Conservation (phyloP, 106 monocot species). For the Dioscorea dumetorum region DNA sequence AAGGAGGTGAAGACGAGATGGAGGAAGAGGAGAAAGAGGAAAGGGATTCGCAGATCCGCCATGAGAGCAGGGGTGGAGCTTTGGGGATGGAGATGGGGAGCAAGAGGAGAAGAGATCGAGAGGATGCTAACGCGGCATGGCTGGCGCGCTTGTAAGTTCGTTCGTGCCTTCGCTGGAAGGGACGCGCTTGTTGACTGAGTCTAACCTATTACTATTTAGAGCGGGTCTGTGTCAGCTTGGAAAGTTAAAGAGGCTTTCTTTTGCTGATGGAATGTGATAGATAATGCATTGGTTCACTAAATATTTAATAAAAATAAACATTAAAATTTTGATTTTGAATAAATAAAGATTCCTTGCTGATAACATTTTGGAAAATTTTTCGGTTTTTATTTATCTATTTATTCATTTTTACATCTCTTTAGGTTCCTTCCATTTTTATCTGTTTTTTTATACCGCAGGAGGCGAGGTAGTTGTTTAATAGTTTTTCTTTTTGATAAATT, state of each 20-base stretch:
- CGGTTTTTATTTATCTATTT: too few species aligned
- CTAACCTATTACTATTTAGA: too few species aligned
- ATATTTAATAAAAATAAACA: background rate
- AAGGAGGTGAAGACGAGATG: background rate
- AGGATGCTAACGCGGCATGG: background rate
- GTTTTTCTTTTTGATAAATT: too few species aligned
- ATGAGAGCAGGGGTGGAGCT: background rate
- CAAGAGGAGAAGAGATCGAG: background rate
- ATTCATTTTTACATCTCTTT: too few species aligned
- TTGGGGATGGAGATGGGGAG: background rate
- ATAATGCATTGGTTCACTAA: background rate
- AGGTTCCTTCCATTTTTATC: too few species aligned
- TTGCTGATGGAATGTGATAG: background rate
- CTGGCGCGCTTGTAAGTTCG: background rate
- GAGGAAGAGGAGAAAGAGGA: constrained; percentile 20
- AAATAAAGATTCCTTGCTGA: too few species aligned
- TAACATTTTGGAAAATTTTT: too few species aligned
- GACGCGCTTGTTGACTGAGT: background rate
- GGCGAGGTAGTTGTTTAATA: too few species aligned
- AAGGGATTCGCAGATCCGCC: constrained; percentile 7
- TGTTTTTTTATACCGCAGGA: too few species aligned
- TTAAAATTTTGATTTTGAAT: too few species aligned
- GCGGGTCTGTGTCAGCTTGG: background rate
- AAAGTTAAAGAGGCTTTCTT: background rate
- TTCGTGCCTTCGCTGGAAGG: background rate